Evolutionary conservation across 202 grass and related monocot genomes (phyloP).

Genomic region (Bolboschoenoplectus hybrid): DNA sequence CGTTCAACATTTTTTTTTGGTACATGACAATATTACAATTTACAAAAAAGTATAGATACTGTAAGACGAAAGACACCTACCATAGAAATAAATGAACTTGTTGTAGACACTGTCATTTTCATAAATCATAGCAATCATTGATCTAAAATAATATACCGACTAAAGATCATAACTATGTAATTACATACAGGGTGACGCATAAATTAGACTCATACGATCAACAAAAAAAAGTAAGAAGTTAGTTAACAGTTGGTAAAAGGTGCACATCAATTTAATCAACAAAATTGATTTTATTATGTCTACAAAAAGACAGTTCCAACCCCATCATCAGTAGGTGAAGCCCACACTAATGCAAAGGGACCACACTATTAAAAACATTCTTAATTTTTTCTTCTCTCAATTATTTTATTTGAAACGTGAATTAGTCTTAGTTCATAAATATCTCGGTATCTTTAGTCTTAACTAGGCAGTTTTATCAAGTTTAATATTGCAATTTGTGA

Average conservation of each 20-base stretch:
- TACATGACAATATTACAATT: background rate
- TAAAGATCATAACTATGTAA: conserved; percentile 4
- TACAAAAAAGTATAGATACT: background rate
- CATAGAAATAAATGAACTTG: background rate
- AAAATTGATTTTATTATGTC: background rate
- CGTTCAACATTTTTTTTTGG: background rate
- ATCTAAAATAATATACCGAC: background rate
- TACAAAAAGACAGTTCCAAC: conserved; percentile 12
- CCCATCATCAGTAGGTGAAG: conserved; percentile 21
- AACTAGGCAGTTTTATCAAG: background rate
- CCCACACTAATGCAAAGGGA: background rate
- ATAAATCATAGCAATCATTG: background rate
- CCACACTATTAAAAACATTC: conserved; percentile 1
- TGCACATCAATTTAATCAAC: conserved; percentile 19
- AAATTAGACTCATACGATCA: background rate
- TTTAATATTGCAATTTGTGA: background rate
- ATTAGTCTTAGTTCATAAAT: background rate
- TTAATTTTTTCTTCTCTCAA: background rate
- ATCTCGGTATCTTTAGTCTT: background rate
- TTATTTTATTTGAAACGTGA: background rate
- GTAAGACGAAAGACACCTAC: background rate
- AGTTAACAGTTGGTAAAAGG: conserved; percentile 36
- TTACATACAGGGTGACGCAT: background rate
- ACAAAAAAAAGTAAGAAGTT: conserved; percentile 14
- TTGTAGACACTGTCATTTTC: background rate